Evolutionary conservation across 1,139 yeast genomes (phyloP).

Genomic region (Debaryomyces sp.): DNA sequence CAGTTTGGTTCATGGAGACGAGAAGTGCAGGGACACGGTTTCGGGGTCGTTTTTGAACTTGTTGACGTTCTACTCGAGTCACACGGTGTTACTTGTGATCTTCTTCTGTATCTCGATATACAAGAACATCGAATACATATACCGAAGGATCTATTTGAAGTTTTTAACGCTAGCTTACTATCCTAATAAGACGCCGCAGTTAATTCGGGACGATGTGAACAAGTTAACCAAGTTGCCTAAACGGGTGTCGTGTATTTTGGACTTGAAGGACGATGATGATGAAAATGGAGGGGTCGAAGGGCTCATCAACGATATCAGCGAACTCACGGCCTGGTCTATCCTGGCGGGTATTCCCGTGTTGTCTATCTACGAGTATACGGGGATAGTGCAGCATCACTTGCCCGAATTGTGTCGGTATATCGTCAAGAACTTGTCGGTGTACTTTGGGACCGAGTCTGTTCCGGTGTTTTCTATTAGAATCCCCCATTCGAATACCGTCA

Average conservation of each 20-base stretch:
- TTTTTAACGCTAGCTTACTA: conserved; percentile 68
- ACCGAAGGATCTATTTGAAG: conserved; percentile 59
- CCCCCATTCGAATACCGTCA: conserved; percentile 60
- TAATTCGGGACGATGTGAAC: conserved; percentile 81
- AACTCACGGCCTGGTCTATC: conserved; percentile 82
- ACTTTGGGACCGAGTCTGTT: conserved; percentile 71
- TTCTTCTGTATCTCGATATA: conserved; percentile 59
- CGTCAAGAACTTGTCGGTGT: conserved; percentile 60
- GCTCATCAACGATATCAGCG: conserved; percentile 73
- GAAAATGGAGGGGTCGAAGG: conserved; percentile 91
- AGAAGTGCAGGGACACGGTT: background rate
- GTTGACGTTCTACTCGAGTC: conserved; percentile 20
- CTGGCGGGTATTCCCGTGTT: conserved; percentile 79
- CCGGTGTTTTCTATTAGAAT: conserved; percentile 64
- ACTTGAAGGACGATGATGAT: conserved; percentile 70
- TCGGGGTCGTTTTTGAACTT: background rate
- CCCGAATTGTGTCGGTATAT: conserved; percentile 63
- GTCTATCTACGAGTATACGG: conserved; percentile 79
- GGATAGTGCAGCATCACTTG: conserved; percentile 58
- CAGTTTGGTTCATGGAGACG: background rate
- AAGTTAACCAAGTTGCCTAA: conserved; percentile 76
- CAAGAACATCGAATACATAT: conserved; percentile 53
- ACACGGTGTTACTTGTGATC: conserved; percentile 48
- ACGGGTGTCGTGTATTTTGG: conserved; percentile 71
- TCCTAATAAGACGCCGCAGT: conserved; percentile 82